Evolutionary conservation across 1,139 yeast species (phyloP).

Genomic region (Pneumocystis oryctolagi): DNA sequence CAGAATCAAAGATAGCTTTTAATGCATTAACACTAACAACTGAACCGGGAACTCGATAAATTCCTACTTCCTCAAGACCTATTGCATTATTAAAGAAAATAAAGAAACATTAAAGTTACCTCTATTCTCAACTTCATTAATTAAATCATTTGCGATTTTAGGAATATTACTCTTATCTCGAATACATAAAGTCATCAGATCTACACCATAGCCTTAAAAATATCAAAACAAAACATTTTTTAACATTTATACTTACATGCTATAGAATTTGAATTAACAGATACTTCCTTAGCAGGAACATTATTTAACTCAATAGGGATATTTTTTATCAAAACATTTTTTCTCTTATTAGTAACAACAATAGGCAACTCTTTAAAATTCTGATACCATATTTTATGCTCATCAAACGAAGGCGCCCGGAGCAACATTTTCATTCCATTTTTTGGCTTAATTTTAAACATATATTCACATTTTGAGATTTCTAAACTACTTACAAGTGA

Average conservation of each 20-base stretch:
- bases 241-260: neutral
- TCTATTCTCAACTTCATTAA: constrained; percentile 61
- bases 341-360: constrained; percentile 28
- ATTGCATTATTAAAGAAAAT: neutral
- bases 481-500: constrained; percentile 9
- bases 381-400: constrained; percentile 63
- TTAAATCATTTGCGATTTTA: constrained; percentile 44
- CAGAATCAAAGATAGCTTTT: constrained; percentile 58
- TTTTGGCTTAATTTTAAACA: constrained; percentile 49
- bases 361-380: constrained; percentile 30
- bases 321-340: constrained; percentile 25
- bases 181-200: constrained; percentile 56
- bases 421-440: constrained; percentile 45
- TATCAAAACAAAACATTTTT: neutral
- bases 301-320: neutral
- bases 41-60: constrained; percentile 85
- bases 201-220: constrained; percentile 70
- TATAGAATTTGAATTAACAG: neutral
- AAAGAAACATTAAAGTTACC: constrained; percentile 5
- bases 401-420: constrained; percentile 52
- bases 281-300: neutral
- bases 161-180: constrained; percentile 57
- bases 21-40: constrained; percentile 59
- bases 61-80: constrained; percentile 81
- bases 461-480: constrained; percentile 22